Percentiles rank a stretch among this genome's conserved stretches.
phyloP scores from a whole-genome alignment of 495 filamentous ascomycete genomes.

The Chlorociboria aeruginascens region DNA sequence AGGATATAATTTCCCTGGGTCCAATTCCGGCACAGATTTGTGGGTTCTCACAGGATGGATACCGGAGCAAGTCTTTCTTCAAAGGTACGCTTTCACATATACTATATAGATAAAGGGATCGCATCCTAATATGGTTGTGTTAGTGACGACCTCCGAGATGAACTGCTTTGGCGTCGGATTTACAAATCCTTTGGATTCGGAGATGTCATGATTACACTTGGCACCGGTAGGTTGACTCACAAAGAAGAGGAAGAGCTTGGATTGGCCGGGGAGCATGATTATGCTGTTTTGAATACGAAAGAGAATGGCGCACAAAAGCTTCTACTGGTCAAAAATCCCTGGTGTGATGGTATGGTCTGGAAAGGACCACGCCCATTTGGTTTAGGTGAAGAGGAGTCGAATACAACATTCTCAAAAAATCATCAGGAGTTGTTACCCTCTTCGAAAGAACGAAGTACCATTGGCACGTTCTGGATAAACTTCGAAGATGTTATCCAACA shows the following conservation, averaged over 20 bases:
- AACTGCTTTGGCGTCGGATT: constrained; percentile 68
- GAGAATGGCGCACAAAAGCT: constrained; percentile 48
- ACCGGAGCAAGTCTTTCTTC: constrained; percentile 86
- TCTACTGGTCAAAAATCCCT: constrained; percentile 89
- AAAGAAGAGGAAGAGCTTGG: constrained; percentile 71
- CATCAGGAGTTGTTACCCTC: constrained; percentile 8
- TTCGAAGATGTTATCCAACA: constrained; percentile 74
- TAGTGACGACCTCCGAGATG: constrained; percentile 59
- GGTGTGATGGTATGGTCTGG: constrained; percentile 72
- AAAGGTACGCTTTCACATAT: constrained; percentile 33
- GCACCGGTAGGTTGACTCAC: constrained; percentile 67
- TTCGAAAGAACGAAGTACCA: constrained; percentile 15
- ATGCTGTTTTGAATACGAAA: constrained; percentile 76
- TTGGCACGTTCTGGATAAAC: constrained; percentile 86
- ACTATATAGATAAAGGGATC: too few relatives aligned
- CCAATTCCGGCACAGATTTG: constrained; percentile 90
- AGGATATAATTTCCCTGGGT: constrained; percentile 97
- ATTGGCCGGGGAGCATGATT: constrained; percentile 82
- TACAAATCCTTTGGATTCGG: constrained; percentile 61
- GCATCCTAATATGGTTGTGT: not conserved
- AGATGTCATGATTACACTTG: constrained; percentile 80
- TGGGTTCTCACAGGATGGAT: constrained; percentile 92
- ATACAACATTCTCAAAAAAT: constrained; percentile 5
- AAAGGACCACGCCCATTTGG: constrained; percentile 25
- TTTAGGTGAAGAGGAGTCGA: not conserved